Percentiles rank a stretch among this genome's conserved stretches.
phyloP scores from a whole-genome alignment of 2,329 filamentous ascomycete species.

The Ceratocystis huliohia region DNA sequence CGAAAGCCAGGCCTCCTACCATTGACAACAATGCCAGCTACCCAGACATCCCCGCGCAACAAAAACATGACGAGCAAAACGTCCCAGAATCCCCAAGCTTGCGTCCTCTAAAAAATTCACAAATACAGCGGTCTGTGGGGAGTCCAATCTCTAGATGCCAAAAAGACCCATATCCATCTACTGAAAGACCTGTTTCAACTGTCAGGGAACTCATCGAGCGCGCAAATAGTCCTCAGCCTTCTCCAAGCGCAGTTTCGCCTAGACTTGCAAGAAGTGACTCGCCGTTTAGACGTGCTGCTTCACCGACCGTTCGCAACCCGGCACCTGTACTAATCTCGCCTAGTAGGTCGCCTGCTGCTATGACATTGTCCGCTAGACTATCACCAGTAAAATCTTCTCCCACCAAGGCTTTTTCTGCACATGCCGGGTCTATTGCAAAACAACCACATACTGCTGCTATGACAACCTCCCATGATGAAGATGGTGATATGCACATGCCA shows the following conservation, averaged over 20 bases:
- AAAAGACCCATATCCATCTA: background rate
- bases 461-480: slow-evolving; percentile 13
- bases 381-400: slow-evolving; percentile 11
- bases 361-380: slow-evolving; percentile 3
- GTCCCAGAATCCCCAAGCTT: slow-evolving; percentile 9
- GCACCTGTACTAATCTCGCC: background rate
- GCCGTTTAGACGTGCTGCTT: slow-evolving; percentile 12
- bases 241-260: slow-evolving; percentile 12
- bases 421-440: background rate
- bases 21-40: slow-evolving; percentile 40
- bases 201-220: background rate
- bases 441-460: background rate
- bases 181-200: background rate
- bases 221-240: slow-evolving; percentile 5
- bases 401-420: background rate
- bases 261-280: slow-evolving; percentile 10
- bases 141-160: background rate
- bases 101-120: background rate
- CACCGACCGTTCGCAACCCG: slow-evolving; percentile 7
- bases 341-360: background rate
- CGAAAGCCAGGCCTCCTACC: background rate
- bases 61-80: slow-evolving; percentile 8
- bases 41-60: slow-evolving; percentile 40
- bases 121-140: background rate
- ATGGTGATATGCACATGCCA: slow-evolving; percentile 20